Evolutionary conservation across 805 yeast genomes (phyloP), one percentile per base, ranked within the genome.

Genomic region (Sporopachydermia quercuum): DNA sequence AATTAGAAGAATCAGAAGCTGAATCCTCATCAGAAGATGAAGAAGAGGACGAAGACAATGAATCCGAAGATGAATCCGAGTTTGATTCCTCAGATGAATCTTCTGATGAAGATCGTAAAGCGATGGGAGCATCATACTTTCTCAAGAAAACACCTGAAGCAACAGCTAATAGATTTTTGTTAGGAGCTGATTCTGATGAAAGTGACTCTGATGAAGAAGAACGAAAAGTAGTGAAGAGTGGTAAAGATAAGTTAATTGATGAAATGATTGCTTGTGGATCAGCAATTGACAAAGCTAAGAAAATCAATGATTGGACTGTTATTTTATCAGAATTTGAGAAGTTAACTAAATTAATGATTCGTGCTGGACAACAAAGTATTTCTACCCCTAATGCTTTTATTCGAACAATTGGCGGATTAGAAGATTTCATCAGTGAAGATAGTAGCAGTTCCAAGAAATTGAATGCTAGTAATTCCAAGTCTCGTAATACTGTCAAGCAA

Each of bases 191-290:
- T 47, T 53, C 53, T 30, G 65, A 58, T 39, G 63, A 57, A 19
- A 47, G 62, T 40, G 74, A 68, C 41, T 55, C 58, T 40, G 83
- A 74, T 42, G 80, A 72, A 43, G 89, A 79, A 43, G 82, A 78
- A 53, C 79, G 76, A 57, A 81, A 78, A 49, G 85, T 86, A 35
- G 95, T 89, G 49, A 87, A 84, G 64, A 77, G 91, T 43, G 95
- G 96, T 40, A 84, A 80, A 63, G 97, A 87, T 48, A 91, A 89
- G 66, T 69, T 86, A 44, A 58, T 86, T 50, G 96, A 86, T 55
- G 98, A 91, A 58, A 71, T 91, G 63, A 77, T 73, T 50, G 66
- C 67, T 17, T 60, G 72, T 23, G 71, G 78, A 49, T 78, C 74
- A 52, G 68, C 74, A 39, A 74, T 86, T 51, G 86, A 78, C 53